Percentiles rank a stretch among this genome's conserved stretches.
phyloP scores from a whole-genome alignment of 441 rosid genomes.

The Pelargonium fulgidum region DNA sequence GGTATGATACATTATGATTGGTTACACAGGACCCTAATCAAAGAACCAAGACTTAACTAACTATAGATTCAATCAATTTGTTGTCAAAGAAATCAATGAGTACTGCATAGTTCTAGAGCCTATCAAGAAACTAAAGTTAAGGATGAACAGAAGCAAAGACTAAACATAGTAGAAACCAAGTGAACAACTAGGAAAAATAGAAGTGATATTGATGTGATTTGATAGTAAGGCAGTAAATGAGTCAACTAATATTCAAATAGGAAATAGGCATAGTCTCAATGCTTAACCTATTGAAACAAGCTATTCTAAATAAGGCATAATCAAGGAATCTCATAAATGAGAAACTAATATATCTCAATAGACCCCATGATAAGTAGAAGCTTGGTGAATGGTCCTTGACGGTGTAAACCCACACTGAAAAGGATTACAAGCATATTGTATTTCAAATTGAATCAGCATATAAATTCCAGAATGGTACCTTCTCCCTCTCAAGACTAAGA shows the following conservation, averaged over 20 bases:
- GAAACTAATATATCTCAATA: background rate
- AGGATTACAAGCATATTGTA: background rate
- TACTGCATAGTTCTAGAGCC: background rate
- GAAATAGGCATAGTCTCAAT: no score
- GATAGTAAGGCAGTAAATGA: no score
- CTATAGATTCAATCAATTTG: background rate
- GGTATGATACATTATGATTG: background rate
- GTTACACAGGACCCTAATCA: background rate
- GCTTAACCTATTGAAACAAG: no score
- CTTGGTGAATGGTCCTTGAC: background rate
- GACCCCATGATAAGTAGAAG: background rate
- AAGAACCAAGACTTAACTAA: background rate
- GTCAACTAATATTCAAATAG: no score
- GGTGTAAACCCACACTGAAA: background rate
- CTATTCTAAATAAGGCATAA: no score
- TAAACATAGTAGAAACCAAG: background rate
- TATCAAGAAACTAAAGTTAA: background rate
- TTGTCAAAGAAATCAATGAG: background rate
- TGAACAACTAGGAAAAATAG: constrained; percentile 1
- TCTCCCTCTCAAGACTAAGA: constrained; percentile 93
- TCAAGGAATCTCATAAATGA: no score
- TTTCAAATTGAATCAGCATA: constrained; percentile 20
- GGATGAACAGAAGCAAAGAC: background rate
- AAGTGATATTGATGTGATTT: background rate
- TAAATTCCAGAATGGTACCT: constrained; percentile 43